Conservation (phyloP, 768 basidiomycete genomes). For the Termitomyces sp. region DNA sequence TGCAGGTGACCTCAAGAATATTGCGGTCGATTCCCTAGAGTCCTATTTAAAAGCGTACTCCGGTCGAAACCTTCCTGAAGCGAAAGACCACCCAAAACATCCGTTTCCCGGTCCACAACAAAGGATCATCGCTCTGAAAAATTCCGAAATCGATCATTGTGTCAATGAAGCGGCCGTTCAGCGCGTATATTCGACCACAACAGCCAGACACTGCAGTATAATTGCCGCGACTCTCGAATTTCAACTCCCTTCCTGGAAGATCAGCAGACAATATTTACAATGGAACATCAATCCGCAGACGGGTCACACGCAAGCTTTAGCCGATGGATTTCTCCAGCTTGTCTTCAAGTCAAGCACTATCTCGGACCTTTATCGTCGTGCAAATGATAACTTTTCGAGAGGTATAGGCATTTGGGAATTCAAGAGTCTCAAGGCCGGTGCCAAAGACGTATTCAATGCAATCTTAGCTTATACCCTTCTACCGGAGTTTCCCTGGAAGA, state of each 20-base stretch:
- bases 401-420: neutral
- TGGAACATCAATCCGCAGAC: neutral
- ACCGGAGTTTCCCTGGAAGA: neutral
- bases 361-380: neutral
- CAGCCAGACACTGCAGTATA: neutral
- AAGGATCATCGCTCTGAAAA: neutral
- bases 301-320: neutral
- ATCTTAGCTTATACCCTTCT: neutral
- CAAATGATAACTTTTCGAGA: neutral
- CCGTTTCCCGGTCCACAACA: neutral
- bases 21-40: neutral
- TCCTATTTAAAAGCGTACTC: neutral
- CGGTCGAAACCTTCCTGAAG: neutral
- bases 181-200: neutral
- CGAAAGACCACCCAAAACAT: neutral
- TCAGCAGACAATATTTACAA: neutral
- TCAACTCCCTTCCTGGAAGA: neutral
- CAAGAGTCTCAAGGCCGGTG: neutral
- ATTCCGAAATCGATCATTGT: neutral
- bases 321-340: neutral
- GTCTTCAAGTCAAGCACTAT: neutral
- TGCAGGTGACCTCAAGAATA: neutral
- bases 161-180: neutral
- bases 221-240: slow-evolving; percentile 5
- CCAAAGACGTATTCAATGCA: neutral